Evolutionary conservation across 768 basidiomycete species (phyloP), one percentile per base, ranked within the genome.

Genomic region (Boletus huronensis): DNA sequence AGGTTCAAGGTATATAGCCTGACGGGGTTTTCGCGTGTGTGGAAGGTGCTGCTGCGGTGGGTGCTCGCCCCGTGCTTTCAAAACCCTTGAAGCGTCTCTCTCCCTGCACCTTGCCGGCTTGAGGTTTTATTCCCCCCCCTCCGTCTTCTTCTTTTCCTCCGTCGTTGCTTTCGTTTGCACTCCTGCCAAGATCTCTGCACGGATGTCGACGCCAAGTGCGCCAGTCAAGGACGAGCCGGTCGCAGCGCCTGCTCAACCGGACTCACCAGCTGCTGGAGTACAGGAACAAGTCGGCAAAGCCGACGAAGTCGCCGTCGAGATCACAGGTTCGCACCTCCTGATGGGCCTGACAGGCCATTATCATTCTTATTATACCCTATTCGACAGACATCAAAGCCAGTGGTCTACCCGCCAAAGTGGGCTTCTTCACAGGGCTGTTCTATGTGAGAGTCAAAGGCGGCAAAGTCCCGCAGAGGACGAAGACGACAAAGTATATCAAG

Each of bases 381-480:
- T 8, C n/a, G 48, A 53, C 44, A 70, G 69, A 62, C 56, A 70
- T 70, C 58, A 70, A 69, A 53, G 69, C 69, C n/a, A 72, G 67
- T 31, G 70, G 69, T 35, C 60, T 70, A 7, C 69, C 69, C 21
- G 60, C 71, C 17, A 70, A 67, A 62, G 52, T 70, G 14, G 69
- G 69, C 32, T 13, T 70, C 32, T 72, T 70, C 21, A 46, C 58
- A 31, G 69, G 69, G 14, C 14, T 63, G 6, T 70, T 69, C 52
- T 70, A 69, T 17, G 53, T 70, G 45, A 54, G 58, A 17, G 45
- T 70, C 57, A 70, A 70, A 26, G 64, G 69, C 13, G 69, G 64
- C 2, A 53, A 42, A n/a, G 55, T 72, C 23, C 46, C 64, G 17
- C 69, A 63, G 42, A 60, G 42, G 53, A 72, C 69, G 7, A 72